phyloP scores from a whole-genome alignment of 345 rosid species.

The Camelina laxa region DNA sequence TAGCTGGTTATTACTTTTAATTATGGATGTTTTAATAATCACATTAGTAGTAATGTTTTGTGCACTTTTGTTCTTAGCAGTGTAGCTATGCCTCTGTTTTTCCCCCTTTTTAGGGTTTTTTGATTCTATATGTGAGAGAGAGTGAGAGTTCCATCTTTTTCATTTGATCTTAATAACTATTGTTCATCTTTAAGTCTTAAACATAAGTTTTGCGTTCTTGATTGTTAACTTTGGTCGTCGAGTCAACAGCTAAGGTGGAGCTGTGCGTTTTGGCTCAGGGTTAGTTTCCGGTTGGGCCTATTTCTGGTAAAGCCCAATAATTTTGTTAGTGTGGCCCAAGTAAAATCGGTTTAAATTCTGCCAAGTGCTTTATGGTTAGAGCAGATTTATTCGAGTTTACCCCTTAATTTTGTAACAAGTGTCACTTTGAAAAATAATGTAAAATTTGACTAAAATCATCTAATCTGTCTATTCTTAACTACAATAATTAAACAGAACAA shows the following conservation, averaged over 20 bases:
- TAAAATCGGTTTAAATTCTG: too few species aligned
- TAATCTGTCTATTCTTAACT: too few species aligned
- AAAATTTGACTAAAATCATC: too few species aligned
- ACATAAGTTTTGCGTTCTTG: not conserved
- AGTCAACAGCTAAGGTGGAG: not conserved
- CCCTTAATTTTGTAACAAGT: too few species aligned
- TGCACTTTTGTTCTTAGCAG: not conserved
- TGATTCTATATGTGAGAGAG: not conserved
- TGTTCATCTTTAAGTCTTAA: not conserved
- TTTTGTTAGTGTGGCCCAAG: not conserved
- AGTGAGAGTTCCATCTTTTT: slow-evolving; percentile 1
- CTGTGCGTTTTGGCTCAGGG: not conserved
- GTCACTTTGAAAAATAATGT: too few species aligned
- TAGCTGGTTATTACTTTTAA: slow-evolving; percentile 1
- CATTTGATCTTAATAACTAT: not conserved
- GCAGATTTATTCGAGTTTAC: too few species aligned
- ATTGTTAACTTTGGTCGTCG: not conserved
- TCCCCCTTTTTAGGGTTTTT: not conserved
- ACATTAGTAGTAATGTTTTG: slow-evolving; percentile 20
- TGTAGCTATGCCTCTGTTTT: not conserved
- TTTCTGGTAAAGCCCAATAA: not conserved
- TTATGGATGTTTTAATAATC: slow-evolving; percentile 26
- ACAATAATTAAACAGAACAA: too few species aligned
- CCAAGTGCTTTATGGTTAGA: too few species aligned
- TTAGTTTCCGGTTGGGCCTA: not conserved